Percentiles rank a stretch among this genome's conserved stretches.
These are phyloP conservation scores for Rhizopogon roseolus DNA, from an alignment of 768 basidiomycete species.

Conservation along the genomic window DNA sequence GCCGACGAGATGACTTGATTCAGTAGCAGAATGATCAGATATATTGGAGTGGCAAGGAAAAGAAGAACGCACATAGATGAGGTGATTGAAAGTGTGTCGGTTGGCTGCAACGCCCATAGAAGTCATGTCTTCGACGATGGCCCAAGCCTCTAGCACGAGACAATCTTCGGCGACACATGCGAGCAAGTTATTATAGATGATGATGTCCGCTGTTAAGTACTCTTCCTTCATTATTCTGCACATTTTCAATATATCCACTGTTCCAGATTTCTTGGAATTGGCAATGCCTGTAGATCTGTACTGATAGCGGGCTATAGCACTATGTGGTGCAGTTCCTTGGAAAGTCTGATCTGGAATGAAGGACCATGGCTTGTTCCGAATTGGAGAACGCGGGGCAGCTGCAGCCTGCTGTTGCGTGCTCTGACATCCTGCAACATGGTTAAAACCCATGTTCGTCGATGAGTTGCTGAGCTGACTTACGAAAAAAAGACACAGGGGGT, in stretches of 20 bases:
- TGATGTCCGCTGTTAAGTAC: slow-evolving; percentile 46
- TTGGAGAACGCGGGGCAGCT: not conserved
- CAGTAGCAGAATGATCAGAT: slow-evolving; percentile 7
- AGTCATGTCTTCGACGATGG: slow-evolving; percentile 67
- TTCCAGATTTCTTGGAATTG: slow-evolving; percentile 10
- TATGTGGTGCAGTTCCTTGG: slow-evolving; percentile 17
- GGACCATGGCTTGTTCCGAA: slow-evolving; percentile 23
- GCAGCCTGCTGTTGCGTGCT: slow-evolving; percentile 1
- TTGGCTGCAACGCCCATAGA: slow-evolving; percentile 44
- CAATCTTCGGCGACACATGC: slow-evolving; percentile 39
- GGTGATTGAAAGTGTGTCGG: slow-evolving; percentile 47
- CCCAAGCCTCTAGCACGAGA: slow-evolving; percentile 50
- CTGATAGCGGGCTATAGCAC: slow-evolving; percentile 25
- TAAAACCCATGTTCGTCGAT: not conserved
- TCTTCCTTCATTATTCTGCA: slow-evolving; percentile 51
- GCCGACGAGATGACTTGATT: slow-evolving; percentile 42
- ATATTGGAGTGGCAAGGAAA: not conserved
- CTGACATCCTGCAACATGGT: slow-evolving; percentile 1
- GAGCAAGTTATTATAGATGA: slow-evolving; percentile 56
- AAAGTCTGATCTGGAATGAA: slow-evolving; percentile 19
- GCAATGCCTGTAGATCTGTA: slow-evolving; percentile 20
- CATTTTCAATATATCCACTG: slow-evolving; percentile 27
- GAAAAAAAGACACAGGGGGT: not conserved
- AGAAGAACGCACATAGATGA: slow-evolving; percentile 49
- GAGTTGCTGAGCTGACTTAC: not conserved